These are phyloP conservation scores for Peniophora sp. DNA, from an alignment of 1,284 basidiomycete genomes.

Conservation along the genomic window DNA sequence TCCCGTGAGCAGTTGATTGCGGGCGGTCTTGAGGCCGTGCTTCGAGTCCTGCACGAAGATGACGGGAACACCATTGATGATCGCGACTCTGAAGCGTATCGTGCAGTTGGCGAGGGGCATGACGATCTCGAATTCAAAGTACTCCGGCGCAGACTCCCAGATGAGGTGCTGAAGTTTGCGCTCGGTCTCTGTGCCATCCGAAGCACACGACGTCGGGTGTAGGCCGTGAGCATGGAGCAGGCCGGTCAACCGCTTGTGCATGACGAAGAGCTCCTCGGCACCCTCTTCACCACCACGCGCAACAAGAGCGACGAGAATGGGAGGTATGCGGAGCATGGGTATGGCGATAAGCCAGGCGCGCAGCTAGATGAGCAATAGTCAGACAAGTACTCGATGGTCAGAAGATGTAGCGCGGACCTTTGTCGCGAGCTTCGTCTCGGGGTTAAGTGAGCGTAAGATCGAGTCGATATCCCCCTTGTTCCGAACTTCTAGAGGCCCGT, in stretches of 20 bases:
- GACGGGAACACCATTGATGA: neutral
- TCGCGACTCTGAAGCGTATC: neutral
- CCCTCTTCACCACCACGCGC: neutral
- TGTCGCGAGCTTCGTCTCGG: neutral
- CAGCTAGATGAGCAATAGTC: neutral
- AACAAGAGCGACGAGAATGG: neutral
- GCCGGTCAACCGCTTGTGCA: neutral
- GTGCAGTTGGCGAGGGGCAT: neutral
- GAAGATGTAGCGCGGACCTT: neutral
- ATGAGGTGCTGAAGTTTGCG: neutral
- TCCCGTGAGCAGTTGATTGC: conserved; percentile 21
- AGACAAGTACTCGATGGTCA: neutral
- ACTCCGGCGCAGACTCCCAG: neutral
- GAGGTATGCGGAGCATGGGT: neutral
- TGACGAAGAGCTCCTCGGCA: neutral
- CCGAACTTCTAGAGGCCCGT: neutral
- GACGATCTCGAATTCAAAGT: neutral
- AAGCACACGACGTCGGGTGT: neutral
- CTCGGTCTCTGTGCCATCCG: neutral
- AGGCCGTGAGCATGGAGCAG: neutral
- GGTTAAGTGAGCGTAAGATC: neutral
- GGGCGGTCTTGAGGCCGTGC: conserved; percentile 22
- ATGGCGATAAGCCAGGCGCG: neutral
- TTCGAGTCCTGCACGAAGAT: conserved; percentile 21
- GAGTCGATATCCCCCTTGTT: neutral